phyloP scores from a whole-genome alignment of 2,329 filamentous ascomycete species.

The Monascus ruber region DNA sequence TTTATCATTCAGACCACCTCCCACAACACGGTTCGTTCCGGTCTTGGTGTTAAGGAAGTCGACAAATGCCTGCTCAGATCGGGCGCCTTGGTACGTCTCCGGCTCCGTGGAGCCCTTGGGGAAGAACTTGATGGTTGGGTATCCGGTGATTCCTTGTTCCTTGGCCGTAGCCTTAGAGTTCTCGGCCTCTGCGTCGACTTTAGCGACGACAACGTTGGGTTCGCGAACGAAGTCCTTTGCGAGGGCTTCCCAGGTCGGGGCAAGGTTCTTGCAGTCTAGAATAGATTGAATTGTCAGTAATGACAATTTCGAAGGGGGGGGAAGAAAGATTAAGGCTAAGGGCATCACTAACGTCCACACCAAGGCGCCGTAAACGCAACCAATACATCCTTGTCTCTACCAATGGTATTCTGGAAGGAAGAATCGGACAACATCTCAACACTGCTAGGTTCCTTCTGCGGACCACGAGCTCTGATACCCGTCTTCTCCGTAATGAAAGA shows the following conservation, averaged over 20 bases:
- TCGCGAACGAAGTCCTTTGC: conserved; percentile 73
- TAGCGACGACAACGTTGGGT: conserved; percentile 71
- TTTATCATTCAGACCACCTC: conserved; percentile 64
- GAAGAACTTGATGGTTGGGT: conserved; percentile 98
- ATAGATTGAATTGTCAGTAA: background rate
- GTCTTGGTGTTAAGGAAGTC: conserved; percentile 78
- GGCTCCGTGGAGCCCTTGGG: conserved; percentile 66
- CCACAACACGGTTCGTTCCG: conserved; percentile 71
- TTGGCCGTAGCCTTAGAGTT: conserved; percentile 68
- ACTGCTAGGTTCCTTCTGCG: conserved; percentile 53
- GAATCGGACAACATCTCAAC: conserved; percentile 71
- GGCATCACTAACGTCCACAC: conserved; percentile 75
- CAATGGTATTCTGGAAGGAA: conserved; percentile 66
- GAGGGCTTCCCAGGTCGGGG: conserved; percentile 79
- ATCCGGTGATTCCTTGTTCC: conserved; percentile 68
- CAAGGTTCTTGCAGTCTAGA: conserved; percentile 90
- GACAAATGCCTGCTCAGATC: conserved; percentile 64
- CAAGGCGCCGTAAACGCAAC: conserved; percentile 97
- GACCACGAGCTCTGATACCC: conserved; percentile 61
- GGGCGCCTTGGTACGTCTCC: conserved; percentile 62
- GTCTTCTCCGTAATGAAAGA: conserved; percentile 80
- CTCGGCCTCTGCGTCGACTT: conserved; percentile 85
- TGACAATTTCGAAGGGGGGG: background rate
- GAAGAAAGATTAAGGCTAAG: background rate
- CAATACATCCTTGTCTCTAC: conserved; percentile 75